Conservation (phyloP, 805 yeast genomes). For the Ogataea angusta region DNA sequence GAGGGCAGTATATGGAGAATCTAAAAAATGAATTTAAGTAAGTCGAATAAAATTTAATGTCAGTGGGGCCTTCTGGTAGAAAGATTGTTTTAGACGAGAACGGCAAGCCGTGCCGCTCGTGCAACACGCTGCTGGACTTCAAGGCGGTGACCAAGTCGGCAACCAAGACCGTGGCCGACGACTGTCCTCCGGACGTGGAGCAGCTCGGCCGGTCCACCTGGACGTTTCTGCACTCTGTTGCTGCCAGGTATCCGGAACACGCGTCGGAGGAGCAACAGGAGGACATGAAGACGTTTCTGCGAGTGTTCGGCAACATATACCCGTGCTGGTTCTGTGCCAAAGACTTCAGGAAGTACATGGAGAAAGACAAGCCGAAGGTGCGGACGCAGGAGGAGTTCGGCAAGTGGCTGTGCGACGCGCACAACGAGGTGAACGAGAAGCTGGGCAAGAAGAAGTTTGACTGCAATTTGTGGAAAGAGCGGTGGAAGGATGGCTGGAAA, state of each 20-base stretch:
- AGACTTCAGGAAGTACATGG: slow-evolving; percentile 68
- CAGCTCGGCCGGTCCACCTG: slow-evolving; percentile 82
- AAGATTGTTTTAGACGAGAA: slow-evolving; percentile 76
- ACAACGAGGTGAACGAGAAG: slow-evolving; percentile 85
- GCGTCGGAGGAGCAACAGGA: slow-evolving; percentile 62
- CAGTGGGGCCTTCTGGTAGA: slow-evolving; percentile 41
- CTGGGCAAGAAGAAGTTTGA: slow-evolving; percentile 84
- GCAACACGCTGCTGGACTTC: slow-evolving; percentile 81
- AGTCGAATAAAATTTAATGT: background rate
- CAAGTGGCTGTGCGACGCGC: slow-evolving; percentile 91
- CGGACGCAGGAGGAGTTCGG: slow-evolving; percentile 76
- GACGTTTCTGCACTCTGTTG: slow-evolving; percentile 87
- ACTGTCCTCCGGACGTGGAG: slow-evolving; percentile 85
- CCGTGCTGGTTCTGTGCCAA: slow-evolving; percentile 94
- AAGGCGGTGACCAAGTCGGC: slow-evolving; percentile 47
- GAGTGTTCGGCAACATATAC: slow-evolving; percentile 71
- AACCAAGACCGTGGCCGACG: slow-evolving; percentile 27
- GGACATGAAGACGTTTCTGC: slow-evolving; percentile 69
- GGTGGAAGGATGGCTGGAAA: slow-evolving; percentile 97
- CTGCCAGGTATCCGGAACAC: slow-evolving; percentile 78
- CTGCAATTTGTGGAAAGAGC: slow-evolving; percentile 83
- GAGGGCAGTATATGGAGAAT: slow-evolving; percentile 49
- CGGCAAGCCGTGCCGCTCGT: slow-evolving; percentile 96
- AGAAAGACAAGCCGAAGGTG: slow-evolving; percentile 52
- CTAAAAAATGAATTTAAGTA: slow-evolving; percentile 7